Evolutionary conservation across 805 yeast genomes (phyloP), one percentile per base, ranked within the genome.

Genomic region (Naumovozyma baii): DNA sequence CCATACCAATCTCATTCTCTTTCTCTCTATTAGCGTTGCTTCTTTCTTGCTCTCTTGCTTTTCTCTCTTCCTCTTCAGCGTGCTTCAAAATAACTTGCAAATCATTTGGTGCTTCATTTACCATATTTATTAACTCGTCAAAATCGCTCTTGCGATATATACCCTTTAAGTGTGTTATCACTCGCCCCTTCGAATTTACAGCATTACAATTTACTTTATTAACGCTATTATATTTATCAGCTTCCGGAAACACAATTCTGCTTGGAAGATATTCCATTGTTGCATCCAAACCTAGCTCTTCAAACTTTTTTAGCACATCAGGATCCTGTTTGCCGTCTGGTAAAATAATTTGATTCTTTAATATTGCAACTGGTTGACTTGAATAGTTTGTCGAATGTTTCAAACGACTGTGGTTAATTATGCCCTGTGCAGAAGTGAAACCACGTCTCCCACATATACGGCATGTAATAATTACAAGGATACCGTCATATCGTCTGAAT

Each of bases 381-480:
- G 79, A 71, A 46, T 73, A 82, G 41, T 78, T 84, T 40, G 72
- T 74, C n/a, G 74, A 64, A 55, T 83, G 94, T 7, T 87, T 82
- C 18, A 80, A 70, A 42, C 92, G 67, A 39, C 81, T 74, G 57
- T 83, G 94, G 55, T 82, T 83, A 29, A 82, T 68, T 48, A 83
- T 81, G 13, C 92, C 92, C 54, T 83, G 92, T 0, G 87, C 84
- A 12, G 83, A 74, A 7, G 84, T 78, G 52, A 83, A 83, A 45
- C 81, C 83, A 32, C 76, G 69, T 38, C 88, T 59, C 9, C 67
- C 70, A 59, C 94, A 83, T 37, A 69, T 72, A 1, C 78, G 74
- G 55, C 94, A 83, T 7, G 76, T 76, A 29, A 83, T 66, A 36
- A 77, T 68, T 2, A 83, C 86, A 16, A 80, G 61, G 1, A 80